These are phyloP conservation scores for Diplodia sapinea DNA, from an alignment of 2,329 filamentous ascomycete species.

Conservation along the genomic window DNA sequence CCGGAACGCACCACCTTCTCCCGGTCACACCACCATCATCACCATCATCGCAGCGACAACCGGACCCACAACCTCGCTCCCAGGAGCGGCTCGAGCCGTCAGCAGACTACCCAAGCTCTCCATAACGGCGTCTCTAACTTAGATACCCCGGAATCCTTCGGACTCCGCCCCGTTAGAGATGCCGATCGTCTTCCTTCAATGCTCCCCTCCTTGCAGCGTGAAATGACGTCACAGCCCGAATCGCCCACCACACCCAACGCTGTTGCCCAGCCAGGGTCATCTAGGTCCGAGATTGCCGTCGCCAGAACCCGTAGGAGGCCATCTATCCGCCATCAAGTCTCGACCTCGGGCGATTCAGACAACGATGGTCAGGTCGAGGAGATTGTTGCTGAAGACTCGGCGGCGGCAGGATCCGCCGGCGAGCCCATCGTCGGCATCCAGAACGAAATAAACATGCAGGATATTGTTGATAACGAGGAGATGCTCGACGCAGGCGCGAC, in stretches of 20 bases:
- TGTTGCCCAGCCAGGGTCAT: slow-evolving; percentile 18
- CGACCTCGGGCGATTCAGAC: slow-evolving; percentile 82
- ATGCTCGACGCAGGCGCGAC: slow-evolving; percentile 75
- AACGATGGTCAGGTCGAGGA: slow-evolving; percentile 81
- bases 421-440: slow-evolving; percentile 81
- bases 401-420: slow-evolving; percentile 72
- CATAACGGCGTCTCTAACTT: slow-evolving; percentile 66
- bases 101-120: slow-evolving; percentile 55
- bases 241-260: slow-evolving; percentile 58
- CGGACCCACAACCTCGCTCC: slow-evolving; percentile 49
- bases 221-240: slow-evolving; percentile 84
- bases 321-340: slow-evolving; percentile 87
- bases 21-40: slow-evolving; percentile 59
- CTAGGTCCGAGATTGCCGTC: slow-evolving; percentile 52
- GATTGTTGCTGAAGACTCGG: slow-evolving; percentile 76
- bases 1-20: slow-evolving; percentile 72
- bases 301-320: slow-evolving; percentile 71
- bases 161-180: slow-evolving; percentile 77
- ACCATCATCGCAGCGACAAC: slow-evolving; percentile 54
- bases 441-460: slow-evolving; percentile 81
- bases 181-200: slow-evolving; percentile 82
- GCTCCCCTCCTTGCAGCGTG: slow-evolving; percentile 69
- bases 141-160: slow-evolving; percentile 73
- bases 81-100: slow-evolving; percentile 28
- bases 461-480: slow-evolving; percentile 81